phyloP scores from a whole-genome alignment of 768 basidiomycete species.

The Clitopilus passeckerianus region DNA sequence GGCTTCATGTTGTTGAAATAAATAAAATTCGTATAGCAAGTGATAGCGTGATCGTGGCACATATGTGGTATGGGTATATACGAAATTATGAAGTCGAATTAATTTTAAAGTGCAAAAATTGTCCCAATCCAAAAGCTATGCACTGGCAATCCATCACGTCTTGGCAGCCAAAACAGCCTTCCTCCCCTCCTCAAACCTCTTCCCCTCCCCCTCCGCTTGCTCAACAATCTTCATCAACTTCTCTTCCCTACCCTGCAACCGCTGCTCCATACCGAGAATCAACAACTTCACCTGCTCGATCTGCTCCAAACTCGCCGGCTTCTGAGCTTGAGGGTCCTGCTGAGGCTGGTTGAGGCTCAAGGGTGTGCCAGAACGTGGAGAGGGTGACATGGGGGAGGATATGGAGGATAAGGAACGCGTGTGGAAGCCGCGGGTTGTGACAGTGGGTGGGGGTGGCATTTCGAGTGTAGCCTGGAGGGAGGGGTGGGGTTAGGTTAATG shows the following conservation, averaged over 20 bases:
- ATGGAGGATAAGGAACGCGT: conserved; percentile 21
- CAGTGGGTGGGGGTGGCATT: conserved; percentile 19
- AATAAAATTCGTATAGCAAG: no score
- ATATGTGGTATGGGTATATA: no score
- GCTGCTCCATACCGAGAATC: conserved; percentile 10
- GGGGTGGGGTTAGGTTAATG: conserved; percentile 8
- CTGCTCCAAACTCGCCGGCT: conserved; percentile 2
- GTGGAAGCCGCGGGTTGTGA: conserved; percentile 22
- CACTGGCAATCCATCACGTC: no score
- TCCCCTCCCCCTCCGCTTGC: conserved; percentile 6
- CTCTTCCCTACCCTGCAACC: conserved; percentile 7
- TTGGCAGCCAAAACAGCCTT: conserved; percentile 3
- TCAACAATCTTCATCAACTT: conserved; percentile 3
- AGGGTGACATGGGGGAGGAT: conserved; percentile 16
- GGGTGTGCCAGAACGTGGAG: conserved; percentile 10
- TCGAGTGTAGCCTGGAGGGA: conserved; percentile 24
- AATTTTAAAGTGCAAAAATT: no score
- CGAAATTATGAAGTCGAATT: no score
- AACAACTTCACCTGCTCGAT: conserved; percentile 8
- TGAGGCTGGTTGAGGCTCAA: conserved; percentile 3
- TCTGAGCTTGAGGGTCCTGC: no score
- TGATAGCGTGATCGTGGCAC: no score
- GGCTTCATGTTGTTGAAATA: no score
- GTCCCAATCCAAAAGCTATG: no score
- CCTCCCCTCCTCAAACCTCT: conserved; percentile 4